phyloP scores from a whole-genome alignment of 345 rosid species.

The Sisymbrium irio region DNA sequence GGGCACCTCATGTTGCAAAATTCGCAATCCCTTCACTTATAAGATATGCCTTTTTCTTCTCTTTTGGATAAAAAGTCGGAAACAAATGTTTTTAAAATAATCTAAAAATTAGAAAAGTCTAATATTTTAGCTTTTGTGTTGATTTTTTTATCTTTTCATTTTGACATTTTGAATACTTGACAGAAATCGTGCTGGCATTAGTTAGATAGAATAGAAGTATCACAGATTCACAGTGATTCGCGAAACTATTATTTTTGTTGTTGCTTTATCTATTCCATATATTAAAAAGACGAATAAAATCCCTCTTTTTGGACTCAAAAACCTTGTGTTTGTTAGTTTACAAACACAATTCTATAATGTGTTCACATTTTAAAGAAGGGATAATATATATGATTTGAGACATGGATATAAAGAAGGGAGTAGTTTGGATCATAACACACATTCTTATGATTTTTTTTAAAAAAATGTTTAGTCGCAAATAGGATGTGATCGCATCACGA shows the following conservation, averaged over 20 bases:
- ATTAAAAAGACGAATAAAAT: background rate
- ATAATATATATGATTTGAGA: too few species aligned
- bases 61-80: slow-evolving; percentile 19
- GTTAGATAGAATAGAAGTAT: background rate
- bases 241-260: background rate
- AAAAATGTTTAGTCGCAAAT: background rate
- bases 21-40: slow-evolving; percentile 27
- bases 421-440: background rate
- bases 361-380: background rate
- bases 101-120: background rate
- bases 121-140: background rate
- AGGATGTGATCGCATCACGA: background rate
- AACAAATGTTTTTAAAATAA: background rate
- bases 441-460: background rate
- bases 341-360: background rate
- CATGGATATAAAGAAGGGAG: background rate
- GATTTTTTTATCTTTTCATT: background rate
- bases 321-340: background rate
- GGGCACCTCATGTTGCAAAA: slow-evolving; percentile 33
- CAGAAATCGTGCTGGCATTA: background rate
- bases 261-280: background rate
- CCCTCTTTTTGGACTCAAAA: background rate
- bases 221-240: background rate
- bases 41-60: slow-evolving; percentile 31
- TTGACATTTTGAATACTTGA: background rate